These are phyloP conservation scores for Herpetomonas muscarum DNA, from an alignment of 208 protist genomes.

Conservation along the genomic window DNA sequence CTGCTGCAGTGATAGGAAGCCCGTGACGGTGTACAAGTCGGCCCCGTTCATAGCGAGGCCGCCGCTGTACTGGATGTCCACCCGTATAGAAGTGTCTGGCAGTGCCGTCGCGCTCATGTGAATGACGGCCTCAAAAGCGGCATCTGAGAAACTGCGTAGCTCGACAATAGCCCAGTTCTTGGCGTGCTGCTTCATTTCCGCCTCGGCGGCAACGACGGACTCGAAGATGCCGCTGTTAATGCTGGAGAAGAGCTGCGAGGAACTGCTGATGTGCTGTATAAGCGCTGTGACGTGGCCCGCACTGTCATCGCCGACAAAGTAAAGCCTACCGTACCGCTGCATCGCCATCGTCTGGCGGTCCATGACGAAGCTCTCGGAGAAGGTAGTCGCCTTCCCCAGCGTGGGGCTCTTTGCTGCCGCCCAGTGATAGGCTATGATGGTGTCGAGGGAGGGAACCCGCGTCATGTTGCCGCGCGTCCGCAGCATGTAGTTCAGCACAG, in stretches of 20 bases:
- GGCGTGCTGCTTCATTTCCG: background rate
- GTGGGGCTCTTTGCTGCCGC: background rate
- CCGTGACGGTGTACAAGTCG: constrained; percentile 24
- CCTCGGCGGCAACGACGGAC: constrained; percentile 4
- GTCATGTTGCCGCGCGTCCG: background rate
- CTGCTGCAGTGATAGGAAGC: constrained; percentile 26
- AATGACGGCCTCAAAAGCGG: constrained; percentile 19
- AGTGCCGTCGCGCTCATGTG: constrained; percentile 34
- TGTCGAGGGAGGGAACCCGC: background rate
- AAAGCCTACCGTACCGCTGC: background rate
- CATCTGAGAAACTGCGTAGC: constrained; percentile 12
- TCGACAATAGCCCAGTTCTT: constrained; percentile 24
- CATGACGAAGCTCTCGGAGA: background rate
- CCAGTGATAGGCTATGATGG: background rate
- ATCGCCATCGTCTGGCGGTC: background rate
- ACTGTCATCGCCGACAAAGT: background rate
- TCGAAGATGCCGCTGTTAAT: constrained; percentile 10
- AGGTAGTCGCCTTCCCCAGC: background rate
- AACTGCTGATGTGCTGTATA: constrained; percentile 10
- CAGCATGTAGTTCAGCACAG: background rate
- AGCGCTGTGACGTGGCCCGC: constrained; percentile 2
- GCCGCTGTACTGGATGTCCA: constrained; percentile 16
- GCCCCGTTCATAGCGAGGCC: constrained; percentile 8
- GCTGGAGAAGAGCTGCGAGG: constrained; percentile 15
- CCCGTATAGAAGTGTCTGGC: constrained; percentile 8